phyloP scores from a whole-genome alignment of 2,329 filamentous ascomycete genomes.

The Amesomyces nigricolor region DNA sequence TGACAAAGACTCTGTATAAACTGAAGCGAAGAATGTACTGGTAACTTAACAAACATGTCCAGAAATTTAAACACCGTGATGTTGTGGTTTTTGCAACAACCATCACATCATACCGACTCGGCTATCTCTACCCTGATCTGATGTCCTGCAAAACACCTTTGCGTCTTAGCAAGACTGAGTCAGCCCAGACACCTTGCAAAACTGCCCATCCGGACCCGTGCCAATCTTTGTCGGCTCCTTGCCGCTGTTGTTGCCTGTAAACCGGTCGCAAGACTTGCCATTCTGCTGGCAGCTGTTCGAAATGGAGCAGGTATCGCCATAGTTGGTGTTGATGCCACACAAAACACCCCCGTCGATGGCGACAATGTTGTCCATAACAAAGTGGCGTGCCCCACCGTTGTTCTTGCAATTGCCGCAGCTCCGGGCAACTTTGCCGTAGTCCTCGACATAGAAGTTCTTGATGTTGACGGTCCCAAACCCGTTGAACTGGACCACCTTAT shows the following conservation, averaged over 20 bases:
- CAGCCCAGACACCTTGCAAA: slow-evolving; percentile 3
- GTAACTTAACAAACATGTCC: background rate
- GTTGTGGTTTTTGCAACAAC: too few species aligned
- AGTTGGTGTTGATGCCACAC: slow-evolving; percentile 18
- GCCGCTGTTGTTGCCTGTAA: slow-evolving; percentile 9
- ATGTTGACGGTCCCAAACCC: slow-evolving; percentile 12
- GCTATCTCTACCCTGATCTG: too few species aligned
- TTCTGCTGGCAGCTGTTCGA: slow-evolving; percentile 13
- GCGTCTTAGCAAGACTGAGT: background rate
- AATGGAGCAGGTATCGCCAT: slow-evolving; percentile 13
- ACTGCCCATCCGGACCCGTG: slow-evolving; percentile 8
- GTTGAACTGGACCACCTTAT: slow-evolving; percentile 17
- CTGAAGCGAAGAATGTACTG: background rate
- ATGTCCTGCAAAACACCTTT: too few species aligned
- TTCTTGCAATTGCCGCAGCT: slow-evolving; percentile 16
- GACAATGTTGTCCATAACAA: slow-evolving; percentile 1
- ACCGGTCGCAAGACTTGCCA: slow-evolving; percentile 11
- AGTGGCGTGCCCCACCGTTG: slow-evolving; percentile 11
- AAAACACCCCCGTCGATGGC: slow-evolving; percentile 16
- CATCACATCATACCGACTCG: too few species aligned
- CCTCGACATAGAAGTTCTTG: slow-evolving; percentile 13
- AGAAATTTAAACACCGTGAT: background rate
- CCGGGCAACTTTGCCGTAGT: slow-evolving; percentile 14
- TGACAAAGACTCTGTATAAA: too few species aligned
- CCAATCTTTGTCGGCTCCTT: slow-evolving; percentile 15